phyloP scores from a whole-genome alignment of 768 basidiomycete species.

The Naganishia onofrii region DNA sequence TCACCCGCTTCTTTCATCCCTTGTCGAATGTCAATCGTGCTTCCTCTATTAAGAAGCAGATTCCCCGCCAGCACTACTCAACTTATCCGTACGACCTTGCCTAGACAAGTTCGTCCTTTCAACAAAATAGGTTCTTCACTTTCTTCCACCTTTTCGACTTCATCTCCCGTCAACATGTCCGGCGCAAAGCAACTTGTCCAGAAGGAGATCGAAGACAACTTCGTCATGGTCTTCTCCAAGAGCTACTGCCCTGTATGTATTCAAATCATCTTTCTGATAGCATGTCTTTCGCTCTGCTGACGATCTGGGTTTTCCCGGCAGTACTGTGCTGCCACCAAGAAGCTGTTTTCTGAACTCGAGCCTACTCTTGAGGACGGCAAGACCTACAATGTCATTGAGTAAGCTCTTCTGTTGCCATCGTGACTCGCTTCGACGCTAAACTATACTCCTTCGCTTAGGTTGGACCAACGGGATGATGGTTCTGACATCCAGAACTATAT shows the following conservation, averaged over 20 bases:
- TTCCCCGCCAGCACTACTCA: conserved; percentile 1
- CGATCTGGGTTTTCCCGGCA: neutral
- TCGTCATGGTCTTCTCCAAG: conserved; percentile 48
- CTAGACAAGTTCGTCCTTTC: conserved; percentile 19
- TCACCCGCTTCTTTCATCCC: neutral
- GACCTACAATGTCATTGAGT: conserved; percentile 37
- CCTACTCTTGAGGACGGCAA: conserved; percentile 39
- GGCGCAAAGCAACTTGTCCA: conserved; percentile 41
- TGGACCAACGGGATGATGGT: conserved; percentile 47
- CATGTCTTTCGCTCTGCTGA: neutral
- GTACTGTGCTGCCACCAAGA: conserved; percentile 33
- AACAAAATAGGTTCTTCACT: conserved; percentile 26
- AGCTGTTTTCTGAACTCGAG: conserved; percentile 25
- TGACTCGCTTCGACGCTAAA: neutral
- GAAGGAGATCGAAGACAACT: conserved; percentile 43
- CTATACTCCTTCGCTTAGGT: conserved; percentile 27
- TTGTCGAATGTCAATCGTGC: conserved; percentile 22
- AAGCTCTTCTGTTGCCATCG: neutral
- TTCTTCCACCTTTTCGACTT: conserved; percentile 26
- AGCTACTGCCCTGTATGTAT: conserved; percentile 50
- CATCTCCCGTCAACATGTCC: conserved; percentile 33
- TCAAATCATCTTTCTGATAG: neutral
- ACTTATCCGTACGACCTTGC: neutral
- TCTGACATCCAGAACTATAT: conserved; percentile 50
- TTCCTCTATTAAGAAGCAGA: conserved; percentile 7